Conservation (phyloP, 768 basidiomycete species). For the Tylopilus plumbeoviolaceoides region DNA sequence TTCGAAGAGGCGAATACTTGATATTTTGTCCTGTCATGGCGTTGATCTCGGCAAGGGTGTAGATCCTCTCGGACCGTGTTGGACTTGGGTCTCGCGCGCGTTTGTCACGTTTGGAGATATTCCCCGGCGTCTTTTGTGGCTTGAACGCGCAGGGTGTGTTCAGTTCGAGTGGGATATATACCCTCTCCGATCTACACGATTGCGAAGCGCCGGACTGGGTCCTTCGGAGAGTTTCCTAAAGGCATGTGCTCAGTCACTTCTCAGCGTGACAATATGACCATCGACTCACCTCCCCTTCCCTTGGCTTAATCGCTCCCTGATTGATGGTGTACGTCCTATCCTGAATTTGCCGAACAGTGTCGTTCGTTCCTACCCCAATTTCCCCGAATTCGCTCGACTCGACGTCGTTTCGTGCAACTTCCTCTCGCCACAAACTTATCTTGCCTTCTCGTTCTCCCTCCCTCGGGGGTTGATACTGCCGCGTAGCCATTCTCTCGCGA, state of each 20-base stretch:
- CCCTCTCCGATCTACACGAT: constrained; percentile 24
- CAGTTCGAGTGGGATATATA: constrained; percentile 21
- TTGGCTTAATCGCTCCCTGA: constrained; percentile 15
- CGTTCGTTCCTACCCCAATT: constrained; percentile 10
- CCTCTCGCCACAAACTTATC: constrained; percentile 55
- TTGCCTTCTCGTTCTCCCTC: constrained; percentile 27
- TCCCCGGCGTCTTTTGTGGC: constrained; percentile 14
- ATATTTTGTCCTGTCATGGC: constrained; percentile 28
- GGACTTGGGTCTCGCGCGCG: constrained; percentile 24
- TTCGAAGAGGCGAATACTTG: constrained; percentile 21
- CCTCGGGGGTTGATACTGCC: constrained; percentile 10
- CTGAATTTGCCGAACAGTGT: constrained; percentile 9
- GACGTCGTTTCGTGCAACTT: constrained; percentile 39
- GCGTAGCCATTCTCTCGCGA: constrained; percentile 1
- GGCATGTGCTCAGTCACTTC: neutral
- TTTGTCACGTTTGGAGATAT: constrained; percentile 16
- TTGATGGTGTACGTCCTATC: constrained; percentile 11
- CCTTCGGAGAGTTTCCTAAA: constrained; percentile 17
- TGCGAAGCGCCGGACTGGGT: constrained; percentile 20
- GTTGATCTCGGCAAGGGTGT: constrained; percentile 32
- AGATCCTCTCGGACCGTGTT: constrained; percentile 31
- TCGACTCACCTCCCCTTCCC: constrained; percentile 21
- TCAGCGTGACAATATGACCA: neutral
- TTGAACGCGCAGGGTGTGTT: constrained; percentile 12
- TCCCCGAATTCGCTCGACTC: constrained; percentile 22